Evolutionary conservation across 106 monocot genomes (phyloP).

Genomic region (Acanthochlamys bracteata): DNA sequence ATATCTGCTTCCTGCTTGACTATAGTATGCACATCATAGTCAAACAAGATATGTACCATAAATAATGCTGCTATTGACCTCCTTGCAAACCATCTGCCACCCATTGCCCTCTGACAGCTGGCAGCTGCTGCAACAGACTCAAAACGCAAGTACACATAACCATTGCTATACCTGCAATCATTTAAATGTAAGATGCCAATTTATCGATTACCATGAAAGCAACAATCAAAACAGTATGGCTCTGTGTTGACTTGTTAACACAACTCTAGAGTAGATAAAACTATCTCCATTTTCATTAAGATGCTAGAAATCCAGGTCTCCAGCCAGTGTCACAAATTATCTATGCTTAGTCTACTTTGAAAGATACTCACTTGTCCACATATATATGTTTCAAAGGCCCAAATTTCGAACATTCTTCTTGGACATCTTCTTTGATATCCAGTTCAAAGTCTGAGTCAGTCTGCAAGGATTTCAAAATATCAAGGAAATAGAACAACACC

Average conservation of each 20-base stretch:
- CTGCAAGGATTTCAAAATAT: not conserved
- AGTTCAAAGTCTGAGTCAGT: slow-evolving; percentile 81
- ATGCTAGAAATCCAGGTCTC: too few relatives aligned
- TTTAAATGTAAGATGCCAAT: not conserved
- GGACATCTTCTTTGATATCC: slow-evolving; percentile 93
- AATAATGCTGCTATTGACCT: slow-evolving; percentile 33
- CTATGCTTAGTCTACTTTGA: not conserved
- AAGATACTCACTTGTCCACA: slow-evolving; percentile 68
- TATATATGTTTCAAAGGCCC: slow-evolving; percentile 76
- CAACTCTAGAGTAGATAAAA: too few relatives aligned
- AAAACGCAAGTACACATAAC: slow-evolving; percentile 45
- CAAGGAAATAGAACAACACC: not conserved
- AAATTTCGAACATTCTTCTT: slow-evolving; percentile 91
- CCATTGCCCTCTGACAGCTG: slow-evolving; percentile 37
- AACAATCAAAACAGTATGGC: too few relatives aligned
- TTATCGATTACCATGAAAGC: too few relatives aligned
- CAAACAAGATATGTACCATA: slow-evolving; percentile 23
- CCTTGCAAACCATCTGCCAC: slow-evolving; percentile 51
- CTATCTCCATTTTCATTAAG: too few relatives aligned
- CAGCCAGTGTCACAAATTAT: too few relatives aligned
- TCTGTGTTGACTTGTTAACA: too few relatives aligned
- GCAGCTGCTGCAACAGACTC: slow-evolving; percentile 28
- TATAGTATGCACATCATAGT: not conserved
- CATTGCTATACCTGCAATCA: slow-evolving; percentile 30
- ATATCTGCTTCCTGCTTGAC: not conserved